Percentiles rank a stretch among this genome's conserved stretches.
These are phyloP conservation scores for Grifola frondosa DNA, from an alignment of 1,284 basidiomycete species.

Conservation along the genomic window DNA sequence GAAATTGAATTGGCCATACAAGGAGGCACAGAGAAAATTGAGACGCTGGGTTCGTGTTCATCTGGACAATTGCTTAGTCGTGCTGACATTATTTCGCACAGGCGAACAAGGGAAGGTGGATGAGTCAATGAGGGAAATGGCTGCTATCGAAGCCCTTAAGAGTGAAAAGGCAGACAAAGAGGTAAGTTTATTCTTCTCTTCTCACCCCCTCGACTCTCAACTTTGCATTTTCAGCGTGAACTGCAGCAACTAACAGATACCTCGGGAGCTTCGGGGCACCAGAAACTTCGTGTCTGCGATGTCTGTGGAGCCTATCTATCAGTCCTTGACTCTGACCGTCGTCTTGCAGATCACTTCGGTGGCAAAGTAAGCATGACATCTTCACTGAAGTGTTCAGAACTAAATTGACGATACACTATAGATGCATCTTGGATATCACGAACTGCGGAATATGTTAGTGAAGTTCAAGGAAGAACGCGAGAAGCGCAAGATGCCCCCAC, in stretches of 20 bases:
- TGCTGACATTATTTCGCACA: constrained; percentile 30
- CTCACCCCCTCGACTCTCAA: neutral
- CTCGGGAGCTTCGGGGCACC: constrained; percentile 97
- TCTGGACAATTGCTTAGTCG: neutral
- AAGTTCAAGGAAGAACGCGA: constrained; percentile 88
- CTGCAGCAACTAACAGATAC: constrained; percentile 97
- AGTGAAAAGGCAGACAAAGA: constrained; percentile 96
- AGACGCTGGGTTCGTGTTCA: constrained; percentile 70
- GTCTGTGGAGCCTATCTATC: constrained; percentile 99
- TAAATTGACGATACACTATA: constrained; percentile 32
- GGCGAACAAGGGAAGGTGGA: constrained; percentile 98
- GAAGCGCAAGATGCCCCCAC: constrained; percentile 68
- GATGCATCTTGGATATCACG: constrained; percentile 99
- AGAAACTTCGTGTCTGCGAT: constrained; percentile 98
- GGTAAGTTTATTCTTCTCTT: constrained; percentile 41
- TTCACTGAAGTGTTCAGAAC: neutral
- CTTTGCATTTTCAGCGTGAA: constrained; percentile 63
- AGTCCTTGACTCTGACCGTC: constrained; percentile 96
- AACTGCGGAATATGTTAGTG: constrained; percentile 89
- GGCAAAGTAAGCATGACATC: constrained; percentile 73
- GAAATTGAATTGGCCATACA: constrained; percentile 99
- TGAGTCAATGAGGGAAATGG: constrained; percentile 96
- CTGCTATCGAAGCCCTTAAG: constrained; percentile 97
- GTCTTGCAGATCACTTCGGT: constrained; percentile 99
- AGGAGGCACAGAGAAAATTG: constrained; percentile 97